Percentiles rank a stretch among this genome's conserved stretches.
Conservation (phyloP, 768 basidiomycete genomes). For the Termitomyces sp. region DNA sequence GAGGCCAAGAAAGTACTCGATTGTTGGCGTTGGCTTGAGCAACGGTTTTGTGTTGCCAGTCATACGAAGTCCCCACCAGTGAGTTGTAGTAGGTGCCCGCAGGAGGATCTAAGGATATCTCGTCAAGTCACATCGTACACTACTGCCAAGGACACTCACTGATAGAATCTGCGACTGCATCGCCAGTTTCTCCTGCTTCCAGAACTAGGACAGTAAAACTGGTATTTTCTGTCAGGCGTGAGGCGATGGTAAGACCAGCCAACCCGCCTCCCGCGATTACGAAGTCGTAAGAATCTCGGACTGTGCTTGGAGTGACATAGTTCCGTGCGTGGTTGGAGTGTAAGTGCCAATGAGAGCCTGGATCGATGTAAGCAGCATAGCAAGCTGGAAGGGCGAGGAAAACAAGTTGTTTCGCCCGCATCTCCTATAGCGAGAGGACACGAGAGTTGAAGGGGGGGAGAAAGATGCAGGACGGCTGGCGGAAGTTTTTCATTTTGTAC, state of each 20-base stretch:
- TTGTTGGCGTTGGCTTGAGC: slow-evolving; percentile 41
- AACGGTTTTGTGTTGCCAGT: slow-evolving; percentile 52
- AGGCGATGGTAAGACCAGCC: slow-evolving; percentile 34
- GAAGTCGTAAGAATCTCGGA: slow-evolving; percentile 29
- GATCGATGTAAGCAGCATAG: not conserved
- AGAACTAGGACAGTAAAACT: slow-evolving; percentile 32
- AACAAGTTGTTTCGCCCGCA: slow-evolving; percentile 8
- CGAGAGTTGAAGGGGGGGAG: not conserved
- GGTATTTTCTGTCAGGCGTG: slow-evolving; percentile 31
- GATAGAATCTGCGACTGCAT: slow-evolving; percentile 28
- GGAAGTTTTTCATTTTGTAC: not conserved
- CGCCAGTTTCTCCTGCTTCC: slow-evolving; percentile 43
- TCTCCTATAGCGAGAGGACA: not conserved
- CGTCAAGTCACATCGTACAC: not conserved
- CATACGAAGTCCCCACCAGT: slow-evolving; percentile 42
- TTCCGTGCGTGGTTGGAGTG: slow-evolving; percentile 6
- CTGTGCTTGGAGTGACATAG: slow-evolving; percentile 9
- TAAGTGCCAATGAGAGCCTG: not conserved
- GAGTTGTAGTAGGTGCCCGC: slow-evolving; percentile 49
- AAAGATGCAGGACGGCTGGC: not conserved
- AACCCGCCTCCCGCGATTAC: slow-evolving; percentile 32
- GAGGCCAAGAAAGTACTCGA: slow-evolving; percentile 49
- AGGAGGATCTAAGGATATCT: slow-evolving; percentile 38
- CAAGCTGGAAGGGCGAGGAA: not conserved
- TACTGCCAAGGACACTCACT: slow-evolving; percentile 21